Evolutionary conservation across 2,329 filamentous ascomycete species (phyloP), one percentile per base, ranked within the genome.

Genomic region (Cercospora canescens): DNA sequence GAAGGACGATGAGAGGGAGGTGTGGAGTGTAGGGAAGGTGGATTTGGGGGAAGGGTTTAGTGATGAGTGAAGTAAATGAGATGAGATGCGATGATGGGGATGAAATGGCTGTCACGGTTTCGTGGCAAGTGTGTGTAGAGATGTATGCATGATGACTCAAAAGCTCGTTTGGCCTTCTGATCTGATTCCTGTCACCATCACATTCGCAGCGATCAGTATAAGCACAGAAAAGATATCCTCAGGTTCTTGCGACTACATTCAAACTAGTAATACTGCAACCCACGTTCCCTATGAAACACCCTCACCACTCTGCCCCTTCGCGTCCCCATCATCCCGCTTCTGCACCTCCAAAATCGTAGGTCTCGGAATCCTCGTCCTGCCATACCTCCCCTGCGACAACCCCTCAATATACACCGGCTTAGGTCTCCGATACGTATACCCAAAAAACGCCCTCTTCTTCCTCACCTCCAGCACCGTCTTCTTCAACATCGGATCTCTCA

Each of bases 1-100:
- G 81, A 83, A 88, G 34, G 95, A 99, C 76, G 95, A 99, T 80
- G 93, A 97, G 83, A 90, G 88, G 79, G 95, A 99, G 82, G 89
- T 99, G 69, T 96, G 93, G 94, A 95, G 92, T 77, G 91, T 99
- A 58, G 95, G 95, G 6, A 94, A 91, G 80, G 89, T 97, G 58
- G 94, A 98, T 77, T 81, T 94, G 55, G 90, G 87, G 8, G 91
- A 92, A 28, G 72, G 67, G 12, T 70, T 70, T 41, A 62, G 57
- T 50, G 69, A 71, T 63, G 70, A 70, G 14, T 71, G 45, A 50
- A n/a, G 24, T 26, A 4, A 16, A 8, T 24, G n/a, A n/a, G n/a
- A n/a, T n/a, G n/a, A 50, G 24, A 28, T 18, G 26, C 28, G 45
- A 50, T 50, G 45, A n/a, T n/a, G n/a, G n/a, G 21, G 45, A 50